Evolutionary conservation across 345 rosid species (phyloP).

Genomic region (Gossypium stocksii): DNA sequence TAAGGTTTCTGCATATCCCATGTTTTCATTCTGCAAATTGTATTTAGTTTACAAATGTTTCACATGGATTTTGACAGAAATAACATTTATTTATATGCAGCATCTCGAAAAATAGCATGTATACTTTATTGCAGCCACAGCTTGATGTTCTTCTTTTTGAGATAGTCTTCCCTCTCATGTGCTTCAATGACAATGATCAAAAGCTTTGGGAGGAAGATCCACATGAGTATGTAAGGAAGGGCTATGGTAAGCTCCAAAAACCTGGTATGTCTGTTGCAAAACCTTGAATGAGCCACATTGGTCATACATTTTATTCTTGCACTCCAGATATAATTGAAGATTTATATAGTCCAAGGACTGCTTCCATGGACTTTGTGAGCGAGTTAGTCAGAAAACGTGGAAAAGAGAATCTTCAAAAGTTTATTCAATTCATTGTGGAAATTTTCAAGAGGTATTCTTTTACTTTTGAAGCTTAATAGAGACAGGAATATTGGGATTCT

Average conservation of each 20-base stretch:
- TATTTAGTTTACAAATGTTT: not conserved
- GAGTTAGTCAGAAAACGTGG: constrained; percentile 95
- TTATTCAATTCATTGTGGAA: constrained; percentile 73
- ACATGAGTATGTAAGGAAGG: constrained; percentile 99
- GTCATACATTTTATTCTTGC: constrained; percentile 20
- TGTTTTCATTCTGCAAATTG: not conserved
- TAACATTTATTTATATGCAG: constrained; percentile 44
- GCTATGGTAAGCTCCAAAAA: constrained; percentile 72
- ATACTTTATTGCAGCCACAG: constrained; percentile 71
- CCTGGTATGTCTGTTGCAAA: not conserved
- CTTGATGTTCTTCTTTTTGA: constrained; percentile 93
- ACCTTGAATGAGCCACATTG: constrained; percentile 1
- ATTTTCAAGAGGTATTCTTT: constrained; percentile 67
- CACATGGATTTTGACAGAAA: not conserved
- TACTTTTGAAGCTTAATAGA: not conserved
- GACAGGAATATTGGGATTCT: not conserved
- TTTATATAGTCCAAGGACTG: constrained; percentile 95
- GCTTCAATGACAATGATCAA: constrained; percentile 96
- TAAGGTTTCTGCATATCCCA: not conserved
- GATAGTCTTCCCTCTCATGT: constrained; percentile 95
- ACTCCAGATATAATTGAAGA: constrained; percentile 94
- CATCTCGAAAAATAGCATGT: constrained; percentile 76
- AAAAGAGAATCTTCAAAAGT: constrained; percentile 87
- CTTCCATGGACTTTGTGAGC: constrained; percentile 96
- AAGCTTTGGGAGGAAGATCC: constrained; percentile 99